Evolutionary conservation across 2,329 filamentous ascomycete genomes (phyloP).

Genomic region (Monosporascus cannonballus): DNA sequence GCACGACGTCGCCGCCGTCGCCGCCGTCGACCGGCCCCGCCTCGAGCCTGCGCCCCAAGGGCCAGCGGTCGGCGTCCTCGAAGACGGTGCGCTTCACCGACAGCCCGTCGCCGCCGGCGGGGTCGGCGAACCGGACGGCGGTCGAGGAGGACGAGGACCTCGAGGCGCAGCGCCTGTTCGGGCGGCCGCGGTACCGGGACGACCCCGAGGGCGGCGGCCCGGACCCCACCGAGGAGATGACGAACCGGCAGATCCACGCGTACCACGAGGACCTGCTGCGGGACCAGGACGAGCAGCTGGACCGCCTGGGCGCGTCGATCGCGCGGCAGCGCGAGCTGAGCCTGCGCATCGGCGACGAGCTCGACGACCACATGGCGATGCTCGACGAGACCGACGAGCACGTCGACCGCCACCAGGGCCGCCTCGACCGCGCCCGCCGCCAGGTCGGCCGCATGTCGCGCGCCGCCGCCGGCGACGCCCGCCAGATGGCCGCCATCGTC

Average conservation of each 20-base stretch:
- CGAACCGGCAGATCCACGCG: constrained; percentile 79
- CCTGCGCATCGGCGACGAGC: constrained; percentile 93
- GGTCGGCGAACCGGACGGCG: constrained; percentile 6
- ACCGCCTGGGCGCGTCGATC: constrained; percentile 78
- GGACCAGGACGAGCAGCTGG: constrained; percentile 94
- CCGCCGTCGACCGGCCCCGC: constrained; percentile 30
- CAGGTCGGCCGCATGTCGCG: constrained; percentile 64
- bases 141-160: constrained; percentile 34
- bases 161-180: constrained; percentile 38
- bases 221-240: constrained; percentile 45
- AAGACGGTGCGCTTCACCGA: constrained; percentile 89
- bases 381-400: constrained; percentile 82
- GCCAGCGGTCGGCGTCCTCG: constrained; percentile 30
- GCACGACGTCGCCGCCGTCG: constrained; percentile 34
- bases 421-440: constrained; percentile 68
- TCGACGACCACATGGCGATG: constrained; percentile 83
- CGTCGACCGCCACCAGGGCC: constrained; percentile 72
- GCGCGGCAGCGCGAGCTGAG: constrained; percentile 84
- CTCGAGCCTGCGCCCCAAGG: constrained; percentile 24
- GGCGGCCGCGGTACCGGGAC: constrained; percentile 57
- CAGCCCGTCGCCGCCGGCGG: constrained; percentile 36
- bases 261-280: constrained; percentile 75
- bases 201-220: constrained; percentile 42
- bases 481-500: constrained; percentile 78
- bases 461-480: constrained; percentile 72